Conservation (phyloP, 441 rosid genomes). For the Erodium chrysanthum region DNA sequence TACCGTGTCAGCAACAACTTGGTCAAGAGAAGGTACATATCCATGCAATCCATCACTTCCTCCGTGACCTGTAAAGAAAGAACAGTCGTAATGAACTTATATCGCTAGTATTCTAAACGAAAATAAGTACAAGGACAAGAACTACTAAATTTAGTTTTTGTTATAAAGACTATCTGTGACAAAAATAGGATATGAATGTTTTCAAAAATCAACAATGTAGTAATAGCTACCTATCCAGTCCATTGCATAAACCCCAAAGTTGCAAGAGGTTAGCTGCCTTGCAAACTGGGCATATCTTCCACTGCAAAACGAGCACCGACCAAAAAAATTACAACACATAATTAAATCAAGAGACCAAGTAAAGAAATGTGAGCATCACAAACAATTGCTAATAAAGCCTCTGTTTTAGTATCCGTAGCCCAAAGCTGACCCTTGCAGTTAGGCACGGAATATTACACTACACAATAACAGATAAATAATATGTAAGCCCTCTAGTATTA, state of each 20-base stretch:
- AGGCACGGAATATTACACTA: too few species aligned
- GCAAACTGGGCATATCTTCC: slow-evolving; percentile 95
- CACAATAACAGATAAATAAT: too few species aligned
- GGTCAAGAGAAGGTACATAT: slow-evolving; percentile 89
- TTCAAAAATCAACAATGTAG: not conserved
- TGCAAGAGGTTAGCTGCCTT: slow-evolving; percentile 51
- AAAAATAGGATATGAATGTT: not conserved
- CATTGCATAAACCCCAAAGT: slow-evolving; percentile 81
- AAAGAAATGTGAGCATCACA: not conserved
- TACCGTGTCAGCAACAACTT: slow-evolving; percentile 83
- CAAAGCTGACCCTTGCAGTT: not conserved
- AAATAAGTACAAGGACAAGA: not conserved
- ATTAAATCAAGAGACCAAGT: not conserved
- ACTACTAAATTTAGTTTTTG: too few species aligned
- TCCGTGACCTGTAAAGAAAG: slow-evolving; percentile 62
- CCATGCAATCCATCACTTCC: slow-evolving; percentile 98
- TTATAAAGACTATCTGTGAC: not conserved
- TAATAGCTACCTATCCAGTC: slow-evolving; percentile 68
- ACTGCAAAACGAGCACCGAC: slow-evolving; percentile 26
- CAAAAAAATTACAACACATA: not conserved
- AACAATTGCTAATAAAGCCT: not conserved
- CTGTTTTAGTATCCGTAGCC: not conserved
- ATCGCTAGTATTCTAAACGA: not conserved
- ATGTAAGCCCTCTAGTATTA: slow-evolving; percentile 20
- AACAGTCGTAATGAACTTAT: not conserved